A percentile compares a stretch with the other conserved stretches of the same genome.
These are phyloP conservation scores for Barbarea vulgaris DNA, from an alignment of 345 rosid genomes.

Conservation along the genomic window DNA sequence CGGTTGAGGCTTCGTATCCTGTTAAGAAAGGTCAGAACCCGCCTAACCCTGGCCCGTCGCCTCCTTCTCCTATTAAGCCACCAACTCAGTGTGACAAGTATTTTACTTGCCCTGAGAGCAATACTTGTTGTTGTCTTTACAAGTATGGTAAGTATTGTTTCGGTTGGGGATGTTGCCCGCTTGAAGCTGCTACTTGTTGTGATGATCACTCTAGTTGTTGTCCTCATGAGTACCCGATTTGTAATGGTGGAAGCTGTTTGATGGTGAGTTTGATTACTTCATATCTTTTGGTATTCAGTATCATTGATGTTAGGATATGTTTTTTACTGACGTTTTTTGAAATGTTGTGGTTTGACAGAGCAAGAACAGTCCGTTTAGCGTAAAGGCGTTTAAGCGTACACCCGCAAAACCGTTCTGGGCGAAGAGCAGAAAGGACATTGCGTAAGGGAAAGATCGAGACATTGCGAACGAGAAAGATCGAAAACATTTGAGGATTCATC, in stretches of 20 bases:
- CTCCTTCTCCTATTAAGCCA: constrained; percentile 84
- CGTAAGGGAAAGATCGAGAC: constrained; percentile 33
- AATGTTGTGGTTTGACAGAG: constrained; percentile 54
- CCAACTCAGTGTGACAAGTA: constrained; percentile 71
- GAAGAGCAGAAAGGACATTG: constrained; percentile 51
- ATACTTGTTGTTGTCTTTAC: constrained; percentile 82
- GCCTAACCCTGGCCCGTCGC: constrained; percentile 95
- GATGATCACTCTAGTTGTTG: constrained; percentile 82
- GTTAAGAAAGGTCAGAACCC: constrained; percentile 81
- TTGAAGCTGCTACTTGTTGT: constrained; percentile 86
- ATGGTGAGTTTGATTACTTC: constrained; percentile 53
- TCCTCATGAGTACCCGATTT: constrained; percentile 84
- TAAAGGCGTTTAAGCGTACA: constrained; percentile 76
- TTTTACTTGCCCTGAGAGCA: constrained; percentile 68
- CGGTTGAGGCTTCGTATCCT: constrained; percentile 83
- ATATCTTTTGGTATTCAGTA: not conserved
- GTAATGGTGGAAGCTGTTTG: constrained; percentile 67
- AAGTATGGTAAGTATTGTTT: constrained; percentile 67
- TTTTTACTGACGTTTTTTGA: constrained; percentile 18
- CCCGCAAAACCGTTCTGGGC: constrained; percentile 78
- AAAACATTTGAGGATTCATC: constrained; percentile 13
- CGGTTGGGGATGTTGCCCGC: constrained; percentile 95
- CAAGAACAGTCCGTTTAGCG: constrained; percentile 73
- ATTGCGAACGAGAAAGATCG: not conserved
- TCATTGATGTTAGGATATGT: not conserved